Evolutionary conservation across 78 protist species (phyloP).

Genomic region (Tieghemostelium lacteum): DNA sequence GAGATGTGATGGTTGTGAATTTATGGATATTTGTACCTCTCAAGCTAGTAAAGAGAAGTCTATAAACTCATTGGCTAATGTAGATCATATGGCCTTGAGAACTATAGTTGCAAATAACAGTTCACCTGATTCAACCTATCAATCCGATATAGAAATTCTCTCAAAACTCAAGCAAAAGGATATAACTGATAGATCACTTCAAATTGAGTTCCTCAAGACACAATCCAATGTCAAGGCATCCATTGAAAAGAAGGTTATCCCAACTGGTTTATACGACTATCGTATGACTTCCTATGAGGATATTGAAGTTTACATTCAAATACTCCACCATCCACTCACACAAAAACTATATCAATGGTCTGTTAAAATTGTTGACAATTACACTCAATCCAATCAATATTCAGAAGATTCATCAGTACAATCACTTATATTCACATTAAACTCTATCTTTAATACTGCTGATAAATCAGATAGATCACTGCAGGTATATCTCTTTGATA

Average conservation of each 20-base stretch:
- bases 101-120: not conserved
- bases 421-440: not conserved
- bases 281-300: conserved; percentile 26
- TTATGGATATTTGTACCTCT: conserved; percentile 11
- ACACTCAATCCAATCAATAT: not conserved
- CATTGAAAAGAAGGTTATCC: not conserved
- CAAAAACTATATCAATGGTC: conserved; percentile 33
- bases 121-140: not conserved
- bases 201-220: not conserved
- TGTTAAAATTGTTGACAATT: not conserved
- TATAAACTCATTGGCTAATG: not conserved
- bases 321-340: not conserved
- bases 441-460: not conserved
- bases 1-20: conserved; percentile 77
- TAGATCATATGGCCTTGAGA: not conserved
- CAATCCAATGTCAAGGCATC: conserved; percentile 9
- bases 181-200: not conserved
- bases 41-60: conserved; percentile 24
- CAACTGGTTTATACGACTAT: conserved; percentile 3
- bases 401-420: not conserved
- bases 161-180: not conserved
- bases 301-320: conserved; percentile 13
- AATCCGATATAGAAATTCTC: not conserved
- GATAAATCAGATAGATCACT: conserved; percentile 6
- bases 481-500: conserved; percentile 26